phyloP scores from a whole-genome alignment of 148 eudicot genomes.

The Rhododendron griersonianum region DNA sequence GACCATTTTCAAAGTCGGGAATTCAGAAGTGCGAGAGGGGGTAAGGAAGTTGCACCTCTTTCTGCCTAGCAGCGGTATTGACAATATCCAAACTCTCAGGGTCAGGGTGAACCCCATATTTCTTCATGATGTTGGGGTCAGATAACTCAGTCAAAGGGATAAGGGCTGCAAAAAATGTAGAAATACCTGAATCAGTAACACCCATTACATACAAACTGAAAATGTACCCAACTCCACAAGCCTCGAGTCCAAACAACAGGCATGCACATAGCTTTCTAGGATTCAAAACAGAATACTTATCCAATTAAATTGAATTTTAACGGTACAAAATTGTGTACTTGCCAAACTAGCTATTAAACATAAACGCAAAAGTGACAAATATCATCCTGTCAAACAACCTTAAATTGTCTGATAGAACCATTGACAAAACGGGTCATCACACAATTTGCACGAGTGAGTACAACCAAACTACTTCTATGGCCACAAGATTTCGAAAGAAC shows the following conservation, averaged over 20 bases:
- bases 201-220: not conserved
- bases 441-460: not conserved
- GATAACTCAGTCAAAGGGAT: conserved; percentile 55
- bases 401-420: not conserved
- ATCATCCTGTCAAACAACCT: not conserved
- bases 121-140: conserved; percentile 53
- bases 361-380: not conserved
- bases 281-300: not conserved
- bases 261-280: not conserved
- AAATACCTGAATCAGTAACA: not conserved
- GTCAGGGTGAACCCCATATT: conserved; percentile 58
- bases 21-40: not conserved
- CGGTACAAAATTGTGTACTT: too few relatives aligned
- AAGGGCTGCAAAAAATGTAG: conserved; percentile 36
- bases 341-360: not conserved
- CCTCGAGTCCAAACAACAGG: not conserved
- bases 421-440: not conserved
- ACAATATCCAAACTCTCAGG: conserved; percentile 50
- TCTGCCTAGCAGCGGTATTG: conserved; percentile 38
- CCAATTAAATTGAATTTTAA: not conserved
- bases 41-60: not conserved
- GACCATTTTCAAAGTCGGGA: not conserved
- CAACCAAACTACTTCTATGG: not conserved
- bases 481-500: not conserved
- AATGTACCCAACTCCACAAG: not conserved